Base-by-base conservation (phyloP, 2,329 filamentous ascomycete genomes). In the Claviceps sp. region DNA sequence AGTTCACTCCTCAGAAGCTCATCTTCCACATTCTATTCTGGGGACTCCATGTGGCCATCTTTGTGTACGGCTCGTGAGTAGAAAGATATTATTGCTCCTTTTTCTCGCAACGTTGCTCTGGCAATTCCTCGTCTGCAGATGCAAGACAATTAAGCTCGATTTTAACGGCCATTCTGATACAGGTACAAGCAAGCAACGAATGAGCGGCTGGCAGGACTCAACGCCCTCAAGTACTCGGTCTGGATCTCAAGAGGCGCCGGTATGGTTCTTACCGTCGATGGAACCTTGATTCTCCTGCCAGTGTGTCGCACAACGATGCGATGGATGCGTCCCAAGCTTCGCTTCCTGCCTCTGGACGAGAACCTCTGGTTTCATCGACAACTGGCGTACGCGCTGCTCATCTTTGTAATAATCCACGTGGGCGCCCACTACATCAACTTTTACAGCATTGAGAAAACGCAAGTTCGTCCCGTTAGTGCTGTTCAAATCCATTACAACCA, bases 351-450 rank as follows among this genome's bases (percentile, higher is more conserved):
- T 5, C 77, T 98, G n/a, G 93, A 98, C 62, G 93, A 98, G 71
- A 94, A 89, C 54, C 78, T 90, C 58, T 98, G 89, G 89, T 94
- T 98, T 68, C 93, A 98, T 72, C 79, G 91, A 57, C 93, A 98
- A 68, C 79, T 95, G 44, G 91, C 93, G 17, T 98, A 98, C 65
- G 76, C 88, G 1, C 74, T 97, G 71, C 75, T 97, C 3, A 64
- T 95, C 51, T 98, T 90, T 68, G 86, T 84, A 29, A 77, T 82
- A 48, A 68, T 88, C 29, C 93, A 98, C 67, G 85, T 83, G 1
- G 64, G 76, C 14, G 81, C 81, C 49, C 93, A 98, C 69, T 98
- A 98, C 62, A 88, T 97, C 74, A 98, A 98, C 73, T 98, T 98
- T 72, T 97, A 83, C 77, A 96, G 95, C 61, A 86, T 98, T 56